Evolutionary conservation across 208 protist species (phyloP).

Genomic region (Trypanosoma conorhini): DNA sequence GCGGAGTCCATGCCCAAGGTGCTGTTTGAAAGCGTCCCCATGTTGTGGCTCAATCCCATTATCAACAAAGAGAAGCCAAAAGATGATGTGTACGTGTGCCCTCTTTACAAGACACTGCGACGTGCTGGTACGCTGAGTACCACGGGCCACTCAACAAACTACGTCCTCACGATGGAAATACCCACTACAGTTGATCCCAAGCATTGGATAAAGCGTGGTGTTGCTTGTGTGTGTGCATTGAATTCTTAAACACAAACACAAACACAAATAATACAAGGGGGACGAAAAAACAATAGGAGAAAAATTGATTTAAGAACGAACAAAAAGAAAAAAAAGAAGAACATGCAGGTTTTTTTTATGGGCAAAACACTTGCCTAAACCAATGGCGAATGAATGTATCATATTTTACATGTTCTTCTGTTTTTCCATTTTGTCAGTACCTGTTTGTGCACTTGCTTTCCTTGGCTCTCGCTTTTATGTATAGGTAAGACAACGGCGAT

Average conservation of each 20-base stretch:
- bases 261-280: neutral
- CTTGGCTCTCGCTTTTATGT: slow-evolving; percentile 12
- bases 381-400: neutral
- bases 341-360: neutral
- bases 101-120: slow-evolving; percentile 96
- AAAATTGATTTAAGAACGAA: neutral
- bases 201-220: slow-evolving; percentile 97
- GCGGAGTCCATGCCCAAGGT: slow-evolving; percentile 93
- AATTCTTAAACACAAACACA: slow-evolving; percentile 42
- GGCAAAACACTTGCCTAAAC: neutral
- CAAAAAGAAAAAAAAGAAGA: neutral
- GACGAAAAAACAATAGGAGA: neutral
- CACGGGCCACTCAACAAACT: slow-evolving; percentile 99
- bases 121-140: slow-evolving; percentile 96
- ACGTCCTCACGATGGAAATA: slow-evolving; percentile 95
- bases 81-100: slow-evolving; percentile 73
- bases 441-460: slow-evolving; percentile 17
- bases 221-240: slow-evolving; percentile 86
- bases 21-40: slow-evolving; percentile 90
- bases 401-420: neutral
- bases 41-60: slow-evolving; percentile 94
- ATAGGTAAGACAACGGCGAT: slow-evolving; percentile 6
- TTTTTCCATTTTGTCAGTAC: neutral
- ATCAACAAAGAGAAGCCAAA: slow-evolving; percentile 72
- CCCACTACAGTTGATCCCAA: slow-evolving; percentile 82